Conservation (phyloP, 2,329 filamentous ascomycete species). For the Colletotrichum falcatum region DNA sequence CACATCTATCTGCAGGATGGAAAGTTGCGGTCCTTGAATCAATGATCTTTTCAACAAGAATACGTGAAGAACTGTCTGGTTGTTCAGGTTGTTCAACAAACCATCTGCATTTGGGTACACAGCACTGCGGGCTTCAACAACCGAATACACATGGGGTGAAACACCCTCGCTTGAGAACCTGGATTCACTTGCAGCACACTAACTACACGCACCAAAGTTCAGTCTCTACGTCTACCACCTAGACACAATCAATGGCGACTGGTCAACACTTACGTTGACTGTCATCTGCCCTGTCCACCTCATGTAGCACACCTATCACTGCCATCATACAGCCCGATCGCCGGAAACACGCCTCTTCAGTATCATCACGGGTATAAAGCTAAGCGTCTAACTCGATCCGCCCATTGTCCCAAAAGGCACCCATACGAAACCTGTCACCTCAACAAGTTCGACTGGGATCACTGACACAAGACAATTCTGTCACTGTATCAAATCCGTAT, state of each 20-base stretch:
- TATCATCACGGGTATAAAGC: too few species aligned
- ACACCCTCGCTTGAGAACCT: neutral
- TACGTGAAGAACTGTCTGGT: neutral
- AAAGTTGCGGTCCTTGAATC: too few species aligned
- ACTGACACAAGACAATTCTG: neutral
- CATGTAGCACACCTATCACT: conserved; percentile 6
- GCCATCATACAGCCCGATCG: neutral
- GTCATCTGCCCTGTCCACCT: neutral
- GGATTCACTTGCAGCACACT: too few species aligned
- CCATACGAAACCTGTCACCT: neutral
- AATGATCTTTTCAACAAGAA: neutral
- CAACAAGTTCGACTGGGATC: conserved; percentile 8
- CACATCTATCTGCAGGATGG: neutral
- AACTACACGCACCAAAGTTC: too few species aligned
- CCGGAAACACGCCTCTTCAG: neutral
- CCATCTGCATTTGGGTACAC: neutral
- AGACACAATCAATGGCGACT: neutral
- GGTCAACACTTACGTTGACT: neutral
- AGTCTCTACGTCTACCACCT: neutral
- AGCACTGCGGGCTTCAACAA: neutral
- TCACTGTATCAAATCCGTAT: conserved; percentile 7
- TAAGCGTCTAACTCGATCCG: neutral
- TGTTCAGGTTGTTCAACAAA: neutral
- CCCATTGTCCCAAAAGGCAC: neutral
- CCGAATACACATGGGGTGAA: neutral